Conservation (phyloP, 2,329 filamentous ascomycete genomes). For the Hypoxylon rubiginosum region DNA sequence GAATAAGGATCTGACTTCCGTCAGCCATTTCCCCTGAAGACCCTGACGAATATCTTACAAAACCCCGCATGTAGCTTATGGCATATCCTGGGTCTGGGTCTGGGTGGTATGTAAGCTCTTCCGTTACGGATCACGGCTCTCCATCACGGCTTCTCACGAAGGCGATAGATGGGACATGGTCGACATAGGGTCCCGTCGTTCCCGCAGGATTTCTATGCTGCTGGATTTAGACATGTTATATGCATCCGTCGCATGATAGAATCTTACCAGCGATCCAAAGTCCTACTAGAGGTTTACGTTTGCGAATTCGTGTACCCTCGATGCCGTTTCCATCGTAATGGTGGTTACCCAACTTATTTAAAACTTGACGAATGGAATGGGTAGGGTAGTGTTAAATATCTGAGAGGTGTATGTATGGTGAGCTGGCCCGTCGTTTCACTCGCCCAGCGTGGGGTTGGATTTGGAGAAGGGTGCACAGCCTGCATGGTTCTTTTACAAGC, state of each 20-base stretch:
- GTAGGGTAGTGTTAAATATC: conserved; percentile 30
- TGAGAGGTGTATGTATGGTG: conserved; percentile 15
- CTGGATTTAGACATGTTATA: conserved; percentile 25
- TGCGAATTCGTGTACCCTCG: conserved; percentile 9
- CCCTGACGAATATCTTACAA: conserved; percentile 1
- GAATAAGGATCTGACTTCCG: conserved; percentile 37
- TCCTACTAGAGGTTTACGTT: conserved; percentile 29
- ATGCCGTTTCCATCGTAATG: conserved; percentile 21
- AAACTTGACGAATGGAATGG: conserved; percentile 22
- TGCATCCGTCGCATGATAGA: conserved; percentile 30
- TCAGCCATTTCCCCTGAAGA: conserved; percentile 27
- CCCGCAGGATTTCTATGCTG: conserved; percentile 29
- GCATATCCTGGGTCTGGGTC: background rate
- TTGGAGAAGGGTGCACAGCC: conserved; percentile 27
- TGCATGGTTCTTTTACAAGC: conserved; percentile 41
- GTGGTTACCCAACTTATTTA: conserved; percentile 34
- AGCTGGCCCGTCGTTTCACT: conserved; percentile 3
- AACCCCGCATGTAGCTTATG: conserved; percentile 10
- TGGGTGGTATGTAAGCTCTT: conserved; percentile 5
- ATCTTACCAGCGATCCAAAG: conserved; percentile 24
- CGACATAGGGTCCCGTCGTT: conserved; percentile 19
- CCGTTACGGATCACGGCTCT: background rate
- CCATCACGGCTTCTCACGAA: too few species aligned
- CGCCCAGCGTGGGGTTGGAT: conserved; percentile 32
- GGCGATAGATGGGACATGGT: background rate